Evolutionary conservation across 1,139 yeast species (phyloP).

Genomic region (Komagataea norvegica): DNA sequence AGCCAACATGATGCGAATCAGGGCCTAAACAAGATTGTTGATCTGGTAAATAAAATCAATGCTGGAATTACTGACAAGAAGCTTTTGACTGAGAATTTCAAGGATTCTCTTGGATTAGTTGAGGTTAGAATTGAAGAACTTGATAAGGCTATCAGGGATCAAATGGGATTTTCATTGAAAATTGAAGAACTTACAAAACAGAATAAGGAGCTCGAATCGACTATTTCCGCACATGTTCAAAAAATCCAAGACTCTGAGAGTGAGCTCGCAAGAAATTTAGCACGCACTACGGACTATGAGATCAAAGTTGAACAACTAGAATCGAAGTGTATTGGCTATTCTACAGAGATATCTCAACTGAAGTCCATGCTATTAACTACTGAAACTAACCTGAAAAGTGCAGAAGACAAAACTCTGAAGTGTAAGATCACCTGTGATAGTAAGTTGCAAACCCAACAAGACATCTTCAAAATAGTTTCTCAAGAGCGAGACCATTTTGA

Average conservation of each 20-base stretch:
- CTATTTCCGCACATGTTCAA: too few relatives aligned
- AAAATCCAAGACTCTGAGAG: not conserved
- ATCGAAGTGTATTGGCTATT: not conserved
- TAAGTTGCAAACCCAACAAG: conserved; percentile 19
- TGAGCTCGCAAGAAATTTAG: not conserved
- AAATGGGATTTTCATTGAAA: conserved; percentile 1
- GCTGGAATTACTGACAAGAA: not conserved
- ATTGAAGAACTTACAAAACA: conserved; percentile 1
- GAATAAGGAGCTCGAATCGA: not conserved
- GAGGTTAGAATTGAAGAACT: conserved; percentile 9
- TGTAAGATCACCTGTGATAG: conserved; percentile 15
- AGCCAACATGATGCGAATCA: not conserved
- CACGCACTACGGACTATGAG: not conserved
- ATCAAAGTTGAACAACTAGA: conserved; percentile 1
- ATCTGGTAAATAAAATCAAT: not conserved
- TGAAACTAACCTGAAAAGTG: conserved; percentile 2
- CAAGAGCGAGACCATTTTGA: conserved; percentile 19
- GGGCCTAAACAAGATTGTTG: not conserved
- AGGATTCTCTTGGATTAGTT: not conserved
- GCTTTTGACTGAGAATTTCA: conserved; percentile 1
- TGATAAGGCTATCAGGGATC: conserved; percentile 11
- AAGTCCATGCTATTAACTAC: conserved; percentile 3
- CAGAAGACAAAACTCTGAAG: conserved; percentile 13
- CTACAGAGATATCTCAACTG: conserved; percentile 1
- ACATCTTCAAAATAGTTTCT: conserved; percentile 15